Evolutionary conservation across 768 basidiomycete genomes (phyloP), one percentile per base, ranked within the genome.

Genomic region (Boletus sp.): DNA sequence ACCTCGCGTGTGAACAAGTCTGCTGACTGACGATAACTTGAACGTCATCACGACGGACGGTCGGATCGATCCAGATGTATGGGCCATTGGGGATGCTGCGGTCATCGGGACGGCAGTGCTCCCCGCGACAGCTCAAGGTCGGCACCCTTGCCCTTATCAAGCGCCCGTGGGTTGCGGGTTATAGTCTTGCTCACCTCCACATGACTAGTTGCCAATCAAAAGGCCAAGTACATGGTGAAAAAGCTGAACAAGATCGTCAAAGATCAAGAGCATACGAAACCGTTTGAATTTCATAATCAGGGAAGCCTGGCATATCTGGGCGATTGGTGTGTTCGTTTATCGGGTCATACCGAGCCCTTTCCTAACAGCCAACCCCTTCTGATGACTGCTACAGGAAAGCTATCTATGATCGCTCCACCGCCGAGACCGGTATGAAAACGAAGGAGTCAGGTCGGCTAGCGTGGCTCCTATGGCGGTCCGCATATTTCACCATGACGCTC

Each of bases 51-150:
- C 76, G 69, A 69, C 72, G 8, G 78, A 85, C 42, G 81, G 78
- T 4, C 69, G 73, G n/a, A 62, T 77, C 3, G 75, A 90, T 61
- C 75, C 79, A 3, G 83, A 90, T 65, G 84, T 94, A 0, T 93
- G 80, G 77, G 90, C 84, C 3, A 85, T 94, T 51, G 93, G 93
- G 5, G 93, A 95, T 64, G 83, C 87, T 38, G 82, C 84, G 1
- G 77, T 75, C 40, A 79, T 87, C 47, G 76, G 81, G 33, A 79
- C 74, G 40, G 74, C 74, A 23, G 73, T 77, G 38, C 74, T 93
- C 10, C 91, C 93, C 11, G 90, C 93, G 1, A 94, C 92, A 17
- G 90, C 93, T 4, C 92, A 94, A 80, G 88, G 86, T 78, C 7
- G 14, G 67, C 55, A 53, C 60, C 56, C 44, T 60, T 48, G 19